A percentile compares a stretch with the other conserved stretches of the same genome.
phyloP scores from a whole-genome alignment of 495 filamentous ascomycete genomes.

The Neurospora terricola region DNA sequence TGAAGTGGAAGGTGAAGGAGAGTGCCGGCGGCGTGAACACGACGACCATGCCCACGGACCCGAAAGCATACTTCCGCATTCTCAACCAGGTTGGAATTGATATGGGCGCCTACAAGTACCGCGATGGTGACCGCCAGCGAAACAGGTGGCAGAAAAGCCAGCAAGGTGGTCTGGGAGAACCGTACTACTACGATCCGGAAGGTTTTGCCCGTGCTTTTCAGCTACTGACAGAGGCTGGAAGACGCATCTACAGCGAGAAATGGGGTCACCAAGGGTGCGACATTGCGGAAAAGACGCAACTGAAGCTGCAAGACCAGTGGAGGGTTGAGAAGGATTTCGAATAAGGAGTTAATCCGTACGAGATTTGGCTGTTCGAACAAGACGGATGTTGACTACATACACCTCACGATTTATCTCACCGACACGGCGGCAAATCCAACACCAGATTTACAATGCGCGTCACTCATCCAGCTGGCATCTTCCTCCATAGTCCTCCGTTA shows the following conservation, averaged over 20 bases:
- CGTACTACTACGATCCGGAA: conserved; percentile 44
- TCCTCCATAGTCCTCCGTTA: not conserved
- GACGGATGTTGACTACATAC: not conserved
- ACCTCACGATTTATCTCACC: not conserved
- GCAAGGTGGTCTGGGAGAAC: conserved; percentile 49
- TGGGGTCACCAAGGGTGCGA: conserved; percentile 49
- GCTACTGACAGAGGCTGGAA: conserved; percentile 43
- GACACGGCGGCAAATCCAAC: not conserved
- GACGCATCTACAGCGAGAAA: conserved; percentile 41
- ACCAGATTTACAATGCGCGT: not conserved
- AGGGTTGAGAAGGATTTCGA: conserved; percentile 32
- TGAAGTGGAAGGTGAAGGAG: conserved; percentile 7
- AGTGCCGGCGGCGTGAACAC: not conserved
- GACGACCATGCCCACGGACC: conserved; percentile 11
- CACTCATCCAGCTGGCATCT: not conserved
- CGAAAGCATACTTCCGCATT: conserved; percentile 21
- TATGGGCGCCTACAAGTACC: conserved; percentile 34
- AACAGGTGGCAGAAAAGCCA: conserved; percentile 53
- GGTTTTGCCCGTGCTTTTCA: conserved; percentile 45
- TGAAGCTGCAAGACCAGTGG: conserved; percentile 43
- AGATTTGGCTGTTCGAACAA: not conserved
- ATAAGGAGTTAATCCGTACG: not conserved
- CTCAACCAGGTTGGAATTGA: conserved; percentile 17
- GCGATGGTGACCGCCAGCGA: conserved; percentile 26
- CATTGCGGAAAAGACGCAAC: conserved; percentile 25